A percentile compares a stretch with the other conserved stretches of the same genome.
phyloP scores from a whole-genome alignment of 495 filamentous ascomycete genomes.

The Penicillium dipodomyicola region DNA sequence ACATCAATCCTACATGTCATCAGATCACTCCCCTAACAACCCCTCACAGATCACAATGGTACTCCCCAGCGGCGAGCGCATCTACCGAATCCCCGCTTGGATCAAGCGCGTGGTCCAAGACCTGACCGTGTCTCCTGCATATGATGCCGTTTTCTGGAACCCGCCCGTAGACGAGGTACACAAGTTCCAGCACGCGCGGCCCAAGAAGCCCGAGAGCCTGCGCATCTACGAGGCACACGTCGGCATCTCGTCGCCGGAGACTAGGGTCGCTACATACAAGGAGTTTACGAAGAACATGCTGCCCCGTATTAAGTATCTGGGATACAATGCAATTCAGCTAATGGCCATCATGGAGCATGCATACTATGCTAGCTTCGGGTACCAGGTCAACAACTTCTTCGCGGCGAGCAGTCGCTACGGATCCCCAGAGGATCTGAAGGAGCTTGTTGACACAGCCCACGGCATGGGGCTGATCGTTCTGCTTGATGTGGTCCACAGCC shows the following conservation, averaged over 20 bases:
- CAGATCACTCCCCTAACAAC: neutral
- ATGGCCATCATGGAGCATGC: slow-evolving; percentile 99
- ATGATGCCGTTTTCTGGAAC: slow-evolving; percentile 97
- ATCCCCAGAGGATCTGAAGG: slow-evolving; percentile 90
- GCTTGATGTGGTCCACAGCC: slow-evolving; percentile 94
- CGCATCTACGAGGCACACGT: slow-evolving; percentile 98
- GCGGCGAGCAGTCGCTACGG: slow-evolving; percentile 96
- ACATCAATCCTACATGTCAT: neutral
- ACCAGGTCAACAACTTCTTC: slow-evolving; percentile 98
- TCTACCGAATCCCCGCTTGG: slow-evolving; percentile 91
- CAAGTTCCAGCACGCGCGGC: slow-evolving; percentile 75
- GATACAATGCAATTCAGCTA: slow-evolving; percentile 96
- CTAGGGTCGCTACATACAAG: slow-evolving; percentile 86
- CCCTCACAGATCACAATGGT: slow-evolving; percentile 73
- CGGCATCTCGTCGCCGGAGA: slow-evolving; percentile 91
- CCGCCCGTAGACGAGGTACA: slow-evolving; percentile 73
- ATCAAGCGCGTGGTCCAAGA: slow-evolving; percentile 97
- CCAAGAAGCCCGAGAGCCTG: slow-evolving; percentile 78
- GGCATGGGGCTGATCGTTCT: slow-evolving; percentile 87
- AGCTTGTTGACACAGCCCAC: slow-evolving; percentile 93
- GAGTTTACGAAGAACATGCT: slow-evolving; percentile 93
- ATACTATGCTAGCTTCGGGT: slow-evolving; percentile 98
- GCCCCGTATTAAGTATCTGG: slow-evolving; percentile 82
- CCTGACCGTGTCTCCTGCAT: slow-evolving; percentile 78
- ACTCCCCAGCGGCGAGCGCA: slow-evolving; percentile 70